A percentile compares a stretch with the other conserved stretches of the same genome.
Evolutionary conservation across 768 basidiomycete species (phyloP).

Genomic region (Boletellus emodensis): DNA sequence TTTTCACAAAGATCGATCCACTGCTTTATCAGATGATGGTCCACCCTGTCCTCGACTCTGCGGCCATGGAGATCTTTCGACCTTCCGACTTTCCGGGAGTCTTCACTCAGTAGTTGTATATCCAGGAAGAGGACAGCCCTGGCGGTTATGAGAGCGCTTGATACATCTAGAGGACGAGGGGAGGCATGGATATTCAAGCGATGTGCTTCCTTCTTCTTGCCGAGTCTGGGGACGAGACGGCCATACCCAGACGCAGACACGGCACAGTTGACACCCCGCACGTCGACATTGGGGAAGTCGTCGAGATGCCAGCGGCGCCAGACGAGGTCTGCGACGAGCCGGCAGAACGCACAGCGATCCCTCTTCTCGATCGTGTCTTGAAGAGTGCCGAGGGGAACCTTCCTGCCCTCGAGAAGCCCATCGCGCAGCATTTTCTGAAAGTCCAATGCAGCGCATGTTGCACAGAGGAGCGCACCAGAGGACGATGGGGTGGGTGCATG

Average conservation of each 20-base stretch:
- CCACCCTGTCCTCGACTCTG: slow-evolving; percentile 7
- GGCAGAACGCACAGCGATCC: slow-evolving; percentile 14
- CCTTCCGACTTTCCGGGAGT: slow-evolving; percentile 13
- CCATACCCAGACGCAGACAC: slow-evolving; percentile 3
- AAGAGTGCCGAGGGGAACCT: slow-evolving; percentile 6
- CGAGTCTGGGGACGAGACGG: not conserved
- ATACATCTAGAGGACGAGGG: slow-evolving; percentile 5
- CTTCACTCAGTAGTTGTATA: slow-evolving; percentile 19
- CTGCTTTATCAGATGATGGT: slow-evolving; percentile 9
- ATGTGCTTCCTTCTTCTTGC: slow-evolving; percentile 4
- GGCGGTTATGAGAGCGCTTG: not conserved
- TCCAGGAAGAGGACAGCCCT: slow-evolving; percentile 3
- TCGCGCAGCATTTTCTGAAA: slow-evolving; percentile 10
- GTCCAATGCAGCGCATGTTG: slow-evolving; percentile 10
- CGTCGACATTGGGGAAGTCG: slow-evolving; percentile 8
- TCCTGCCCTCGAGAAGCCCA: slow-evolving; percentile 5
- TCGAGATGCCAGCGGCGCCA: slow-evolving; percentile 16
- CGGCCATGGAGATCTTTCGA: slow-evolving; percentile 18
- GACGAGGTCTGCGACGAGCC: slow-evolving; percentile 7
- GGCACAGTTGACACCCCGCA: not conserved
- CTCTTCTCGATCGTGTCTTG: slow-evolving; percentile 6
- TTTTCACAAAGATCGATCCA: slow-evolving; percentile 18
- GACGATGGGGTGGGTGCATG: not conserved
- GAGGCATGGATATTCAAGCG: slow-evolving; percentile 11
- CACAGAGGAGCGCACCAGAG: slow-evolving; percentile 1